Conservation (phyloP, 2,329 filamentous ascomycete species). For the Nakataea oryzae region DNA sequence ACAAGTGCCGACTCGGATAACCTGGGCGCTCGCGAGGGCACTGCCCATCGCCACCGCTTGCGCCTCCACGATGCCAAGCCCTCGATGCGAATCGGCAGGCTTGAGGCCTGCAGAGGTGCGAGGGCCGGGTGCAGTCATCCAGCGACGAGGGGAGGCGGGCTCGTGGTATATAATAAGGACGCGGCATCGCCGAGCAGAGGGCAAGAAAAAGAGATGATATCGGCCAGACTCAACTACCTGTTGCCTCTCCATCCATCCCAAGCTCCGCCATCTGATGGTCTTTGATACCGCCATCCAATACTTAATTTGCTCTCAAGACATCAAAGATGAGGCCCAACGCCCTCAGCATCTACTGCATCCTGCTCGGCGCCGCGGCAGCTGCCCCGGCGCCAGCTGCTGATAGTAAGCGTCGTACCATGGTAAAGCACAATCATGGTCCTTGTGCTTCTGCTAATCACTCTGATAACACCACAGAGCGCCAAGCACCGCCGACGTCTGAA, state of each 20-base stretch:
- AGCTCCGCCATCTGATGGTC: not conserved
- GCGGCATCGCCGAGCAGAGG: not conserved
- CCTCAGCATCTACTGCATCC: not conserved
- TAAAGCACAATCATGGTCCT: not conserved
- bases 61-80: not conserved
- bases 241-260: not conserved
- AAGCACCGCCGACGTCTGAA: not conserved
- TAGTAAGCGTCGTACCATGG: not conserved
- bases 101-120: not conserved
- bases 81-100: not conserved
- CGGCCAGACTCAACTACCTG: not conserved
- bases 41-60: not conserved
- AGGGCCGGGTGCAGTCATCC: not conserved
- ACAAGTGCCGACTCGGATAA: not conserved
- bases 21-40: too few relatives aligned
- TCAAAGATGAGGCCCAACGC: not conserved
- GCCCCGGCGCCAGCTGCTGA: too few relatives aligned
- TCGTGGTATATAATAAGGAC: not conserved
- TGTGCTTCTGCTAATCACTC: not conserved
- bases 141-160: too few relatives aligned
- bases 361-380: not conserved
- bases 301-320: not conserved
- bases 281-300: not conserved
- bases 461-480: not conserved
- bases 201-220: not conserved